A percentile compares a stretch with the other conserved stretches of the same genome.
phyloP scores from a whole-genome alignment of 208 protist genomes.

The Zelonia costaricensis region DNA sequence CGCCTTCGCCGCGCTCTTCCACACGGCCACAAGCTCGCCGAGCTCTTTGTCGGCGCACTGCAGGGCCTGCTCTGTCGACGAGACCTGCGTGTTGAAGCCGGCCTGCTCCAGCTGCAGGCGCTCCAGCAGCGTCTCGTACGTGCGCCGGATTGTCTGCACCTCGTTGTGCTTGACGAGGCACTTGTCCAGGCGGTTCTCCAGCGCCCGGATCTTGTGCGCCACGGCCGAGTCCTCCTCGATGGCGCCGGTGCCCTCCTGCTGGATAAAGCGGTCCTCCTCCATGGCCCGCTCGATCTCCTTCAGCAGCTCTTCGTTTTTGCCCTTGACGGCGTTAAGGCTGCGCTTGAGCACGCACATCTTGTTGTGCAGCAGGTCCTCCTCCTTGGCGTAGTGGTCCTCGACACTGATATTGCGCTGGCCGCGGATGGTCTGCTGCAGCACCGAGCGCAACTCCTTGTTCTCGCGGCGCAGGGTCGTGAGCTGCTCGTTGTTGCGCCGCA shows the following conservation, averaged over 20 bases:
- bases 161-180: conserved; percentile 98
- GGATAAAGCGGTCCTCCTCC: conserved; percentile 53
- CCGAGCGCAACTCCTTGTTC: conserved; percentile 84
- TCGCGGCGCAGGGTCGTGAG: conserved; percentile 82
- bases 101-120: conserved; percentile 93
- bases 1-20: conserved; percentile 76
- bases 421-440: conserved; percentile 52
- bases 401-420: conserved; percentile 60
- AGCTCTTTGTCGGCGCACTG: conserved; percentile 91
- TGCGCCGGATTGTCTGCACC: conserved; percentile 92
- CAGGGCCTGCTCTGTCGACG: conserved; percentile 87
- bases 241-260: conserved; percentile 53
- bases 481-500: conserved; percentile 89
- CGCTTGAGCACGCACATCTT: conserved; percentile 82
- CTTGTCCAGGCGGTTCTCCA: conserved; percentile 97
- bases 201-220: conserved; percentile 90
- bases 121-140: conserved; percentile 95
- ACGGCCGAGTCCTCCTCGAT: conserved; percentile 78
- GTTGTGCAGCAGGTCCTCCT: conserved; percentile 81
- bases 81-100: conserved; percentile 91
- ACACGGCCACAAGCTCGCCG: conserved; percentile 88
- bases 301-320: conserved; percentile 66
- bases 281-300: conserved; percentile 56
- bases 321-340: conserved; percentile 85
- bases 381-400: conserved; percentile 75